Conservation (phyloP, 2,329 filamentous ascomycete species). For the Diaporthe sp. region DNA sequence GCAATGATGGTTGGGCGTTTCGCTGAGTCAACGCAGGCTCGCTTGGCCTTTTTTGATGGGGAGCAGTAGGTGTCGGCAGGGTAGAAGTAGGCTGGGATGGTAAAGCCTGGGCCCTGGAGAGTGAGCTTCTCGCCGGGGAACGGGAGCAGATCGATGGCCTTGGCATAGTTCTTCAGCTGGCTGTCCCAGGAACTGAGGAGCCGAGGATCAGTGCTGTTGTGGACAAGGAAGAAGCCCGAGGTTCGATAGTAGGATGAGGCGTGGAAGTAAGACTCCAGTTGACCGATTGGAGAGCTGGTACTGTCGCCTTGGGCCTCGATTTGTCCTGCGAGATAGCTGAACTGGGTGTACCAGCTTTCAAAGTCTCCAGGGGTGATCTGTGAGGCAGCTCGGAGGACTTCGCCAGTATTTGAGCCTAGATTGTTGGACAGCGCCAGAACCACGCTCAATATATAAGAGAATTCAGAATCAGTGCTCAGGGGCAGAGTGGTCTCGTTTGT, state of each 20-base stretch:
- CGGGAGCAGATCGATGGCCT: constrained; percentile 53
- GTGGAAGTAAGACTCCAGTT: constrained; percentile 50
- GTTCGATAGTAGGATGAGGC: constrained; percentile 58
- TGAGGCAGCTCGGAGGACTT: constrained; percentile 50
- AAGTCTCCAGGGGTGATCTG: constrained; percentile 47
- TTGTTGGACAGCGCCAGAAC: constrained; percentile 26
- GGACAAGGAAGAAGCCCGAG: constrained; percentile 59
- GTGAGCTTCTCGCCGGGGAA: constrained; percentile 53
- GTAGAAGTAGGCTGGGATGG: constrained; percentile 45
- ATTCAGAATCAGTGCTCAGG: neutral
- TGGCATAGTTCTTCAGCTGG: constrained; percentile 54
- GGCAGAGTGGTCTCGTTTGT: constrained; percentile 9
- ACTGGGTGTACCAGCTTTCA: constrained; percentile 46
- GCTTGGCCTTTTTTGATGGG: constrained; percentile 28
- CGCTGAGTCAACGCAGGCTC: constrained; percentile 42
- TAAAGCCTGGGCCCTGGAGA: constrained; percentile 47
- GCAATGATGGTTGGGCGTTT: constrained; percentile 53
- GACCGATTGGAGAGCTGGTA: constrained; percentile 47
- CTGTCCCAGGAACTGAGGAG: constrained; percentile 55
- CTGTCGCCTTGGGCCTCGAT: constrained; percentile 43
- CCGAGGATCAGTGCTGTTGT: constrained; percentile 56
- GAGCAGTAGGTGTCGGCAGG: constrained; percentile 37
- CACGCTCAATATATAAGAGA: neutral
- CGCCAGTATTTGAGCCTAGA: constrained; percentile 50
- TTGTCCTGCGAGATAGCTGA: constrained; percentile 45